Percentiles rank a stretch among this genome's conserved stretches.
Conservation (phyloP, 805 yeast genomes). For the Suhomyces faveliae region DNA sequence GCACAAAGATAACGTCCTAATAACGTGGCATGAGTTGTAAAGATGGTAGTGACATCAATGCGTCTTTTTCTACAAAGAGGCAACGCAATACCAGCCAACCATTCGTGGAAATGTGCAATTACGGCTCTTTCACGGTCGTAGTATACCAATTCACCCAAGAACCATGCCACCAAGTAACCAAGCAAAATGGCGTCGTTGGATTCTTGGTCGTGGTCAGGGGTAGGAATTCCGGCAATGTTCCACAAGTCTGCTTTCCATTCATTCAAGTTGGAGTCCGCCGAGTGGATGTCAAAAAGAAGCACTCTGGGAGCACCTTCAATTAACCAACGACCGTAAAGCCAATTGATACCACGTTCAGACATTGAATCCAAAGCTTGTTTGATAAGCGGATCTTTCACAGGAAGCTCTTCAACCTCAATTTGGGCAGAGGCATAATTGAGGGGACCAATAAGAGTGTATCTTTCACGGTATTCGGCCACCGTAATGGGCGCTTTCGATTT, state of each 20-base stretch:
- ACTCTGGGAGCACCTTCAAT: constrained; percentile 98
- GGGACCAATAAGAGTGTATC: constrained; percentile 88
- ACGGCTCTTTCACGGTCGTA: constrained; percentile 85
- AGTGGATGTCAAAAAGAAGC: constrained; percentile 77
- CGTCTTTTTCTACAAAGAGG: constrained; percentile 90
- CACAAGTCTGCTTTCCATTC: constrained; percentile 96
- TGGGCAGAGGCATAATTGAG: constrained; percentile 70
- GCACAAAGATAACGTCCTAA: constrained; percentile 95
- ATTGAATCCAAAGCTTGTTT: constrained; percentile 69
- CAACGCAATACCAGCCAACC: constrained; percentile 96
- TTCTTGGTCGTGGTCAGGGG: constrained; percentile 85
- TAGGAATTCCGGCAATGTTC: constrained; percentile 88
- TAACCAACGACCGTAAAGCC: constrained; percentile 92
- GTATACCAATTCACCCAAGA: constrained; percentile 87
- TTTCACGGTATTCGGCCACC: constrained; percentile 84
- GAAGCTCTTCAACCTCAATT: constrained; percentile 77
- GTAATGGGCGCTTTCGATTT: constrained; percentile 97
- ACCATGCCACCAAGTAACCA: constrained; percentile 96
- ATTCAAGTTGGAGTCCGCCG: constrained; percentile 65
- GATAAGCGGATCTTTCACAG: constrained; percentile 53
- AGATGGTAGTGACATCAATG: constrained; percentile 90
- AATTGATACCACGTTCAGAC: constrained; percentile 76
- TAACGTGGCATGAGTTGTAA: constrained; percentile 96
- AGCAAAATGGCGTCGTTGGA: constrained; percentile 89
- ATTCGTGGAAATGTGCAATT: constrained; percentile 93